Conservation (phyloP, 2,329 filamentous ascomycete genomes). For the Phialophora tarda region DNA sequence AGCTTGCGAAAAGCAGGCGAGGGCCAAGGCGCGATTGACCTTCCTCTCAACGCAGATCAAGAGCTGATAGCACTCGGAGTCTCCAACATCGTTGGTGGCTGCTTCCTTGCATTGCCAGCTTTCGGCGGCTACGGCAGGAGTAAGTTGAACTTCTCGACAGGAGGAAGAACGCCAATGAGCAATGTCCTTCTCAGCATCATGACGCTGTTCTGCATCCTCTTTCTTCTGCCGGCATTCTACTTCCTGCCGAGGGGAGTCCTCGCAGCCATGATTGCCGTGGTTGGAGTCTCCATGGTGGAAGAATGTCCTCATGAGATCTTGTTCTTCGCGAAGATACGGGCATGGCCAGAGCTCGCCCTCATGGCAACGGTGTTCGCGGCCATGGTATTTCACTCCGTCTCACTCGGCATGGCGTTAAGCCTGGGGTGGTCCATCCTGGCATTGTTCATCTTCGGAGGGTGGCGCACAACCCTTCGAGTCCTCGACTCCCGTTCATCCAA, state of each 20-base stretch:
- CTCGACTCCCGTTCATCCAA: neutral
- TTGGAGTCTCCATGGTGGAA: slow-evolving; percentile 18
- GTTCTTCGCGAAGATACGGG: slow-evolving; percentile 12
- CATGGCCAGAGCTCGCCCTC: slow-evolving; percentile 12
- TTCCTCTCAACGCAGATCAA: slow-evolving; percentile 8
- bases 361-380: slow-evolving; percentile 15
- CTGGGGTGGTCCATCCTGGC: slow-evolving; percentile 14
- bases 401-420: slow-evolving; percentile 13
- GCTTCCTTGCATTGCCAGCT: slow-evolving; percentile 13
- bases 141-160: slow-evolving; percentile 17
- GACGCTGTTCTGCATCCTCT: slow-evolving; percentile 8
- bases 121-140: slow-evolving; percentile 19
- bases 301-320: slow-evolving; percentile 18
- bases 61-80: slow-evolving; percentile 18
- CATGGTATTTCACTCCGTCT: slow-evolving; percentile 12
- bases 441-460: neutral
- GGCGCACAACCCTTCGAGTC: neutral
- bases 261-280: slow-evolving; percentile 18
- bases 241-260: slow-evolving; percentile 16
- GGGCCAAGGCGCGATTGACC: neutral
- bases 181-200: slow-evolving; percentile 18
- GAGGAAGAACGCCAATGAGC: slow-evolving; percentile 19
- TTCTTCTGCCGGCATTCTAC: slow-evolving; percentile 17
- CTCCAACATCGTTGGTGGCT: slow-evolving; percentile 15
- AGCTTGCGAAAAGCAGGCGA: slow-evolving; percentile 8